phyloP scores from a whole-genome alignment of 306 rosid genomes.

The Rosa lucieae region DNA sequence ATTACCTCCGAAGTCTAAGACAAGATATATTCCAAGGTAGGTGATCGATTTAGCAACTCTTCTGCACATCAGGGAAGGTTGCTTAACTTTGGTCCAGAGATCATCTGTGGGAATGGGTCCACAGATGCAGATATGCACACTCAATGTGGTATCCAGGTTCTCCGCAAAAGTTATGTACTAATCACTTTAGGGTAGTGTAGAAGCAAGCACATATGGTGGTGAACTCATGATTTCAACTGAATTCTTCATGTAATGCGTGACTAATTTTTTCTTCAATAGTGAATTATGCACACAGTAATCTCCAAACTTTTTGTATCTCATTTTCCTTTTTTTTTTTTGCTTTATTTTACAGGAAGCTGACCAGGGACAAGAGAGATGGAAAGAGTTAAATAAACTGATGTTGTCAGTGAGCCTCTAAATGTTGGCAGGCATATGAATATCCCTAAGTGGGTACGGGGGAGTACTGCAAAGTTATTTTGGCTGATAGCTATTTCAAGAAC shows the following conservation, averaged over 20 bases:
- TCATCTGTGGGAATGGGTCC: not conserved
- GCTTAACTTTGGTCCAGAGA: not conserved
- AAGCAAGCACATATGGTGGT: not conserved
- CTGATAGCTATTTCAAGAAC: not conserved
- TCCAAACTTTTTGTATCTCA: not conserved
- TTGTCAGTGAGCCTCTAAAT: not conserved
- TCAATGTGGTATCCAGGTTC: no score
- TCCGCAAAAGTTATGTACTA: not conserved
- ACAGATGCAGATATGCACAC: not conserved
- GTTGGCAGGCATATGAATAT: not conserved
- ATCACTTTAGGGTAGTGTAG: not conserved
- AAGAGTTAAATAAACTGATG: not conserved
- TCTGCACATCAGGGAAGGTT: not conserved
- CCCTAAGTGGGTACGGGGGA: not conserved
- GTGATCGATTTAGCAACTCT: not conserved
- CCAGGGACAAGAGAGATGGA: not conserved
- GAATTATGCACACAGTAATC: not conserved
- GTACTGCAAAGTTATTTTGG: not conserved
- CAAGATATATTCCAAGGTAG: not conserved
- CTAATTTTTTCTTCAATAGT: not conserved
- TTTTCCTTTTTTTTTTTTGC: not conserved
- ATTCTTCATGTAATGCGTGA: not conserved
- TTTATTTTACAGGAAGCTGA: not conserved
- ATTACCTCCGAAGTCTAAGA: not conserved
- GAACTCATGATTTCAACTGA: not conserved